Conservation (phyloP, 495 filamentous ascomycete species). For the Cenococcum geophilum region DNA sequence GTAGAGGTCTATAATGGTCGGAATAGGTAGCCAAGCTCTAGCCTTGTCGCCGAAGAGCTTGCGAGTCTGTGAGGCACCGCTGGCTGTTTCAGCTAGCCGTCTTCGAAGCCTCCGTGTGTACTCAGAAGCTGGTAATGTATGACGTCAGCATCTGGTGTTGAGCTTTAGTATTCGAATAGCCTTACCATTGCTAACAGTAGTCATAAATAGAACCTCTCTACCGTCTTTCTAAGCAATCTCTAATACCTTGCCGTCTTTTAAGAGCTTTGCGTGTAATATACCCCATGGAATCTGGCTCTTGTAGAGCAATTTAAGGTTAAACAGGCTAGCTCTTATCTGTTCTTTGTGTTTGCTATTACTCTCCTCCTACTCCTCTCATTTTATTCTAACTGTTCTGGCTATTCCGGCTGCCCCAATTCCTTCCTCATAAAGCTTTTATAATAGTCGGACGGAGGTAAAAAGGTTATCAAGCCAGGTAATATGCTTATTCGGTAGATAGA, state of each 20-base stretch:
- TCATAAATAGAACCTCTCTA: not conserved
- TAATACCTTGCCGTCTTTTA: not conserved
- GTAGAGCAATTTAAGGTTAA: too few species aligned
- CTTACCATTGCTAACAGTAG: not conserved
- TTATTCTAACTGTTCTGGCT: not conserved
- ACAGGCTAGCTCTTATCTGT: not conserved
- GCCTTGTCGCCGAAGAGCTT: not conserved
- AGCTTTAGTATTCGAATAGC: not conserved
- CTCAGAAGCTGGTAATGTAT: not conserved
- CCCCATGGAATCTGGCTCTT: too few species aligned
- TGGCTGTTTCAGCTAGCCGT: not conserved
- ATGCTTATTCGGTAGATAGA: too few species aligned
- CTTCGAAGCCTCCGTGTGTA: not conserved
- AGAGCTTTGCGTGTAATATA: too few species aligned
- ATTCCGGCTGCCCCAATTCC: not conserved
- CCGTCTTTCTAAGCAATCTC: not conserved
- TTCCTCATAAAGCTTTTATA: not conserved
- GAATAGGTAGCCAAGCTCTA: not conserved
- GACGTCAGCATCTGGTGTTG: not conserved
- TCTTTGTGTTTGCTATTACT: not conserved
- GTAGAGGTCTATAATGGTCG: not conserved
- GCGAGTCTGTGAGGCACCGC: not conserved
- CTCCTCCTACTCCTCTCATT: not conserved
- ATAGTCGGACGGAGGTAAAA: not conserved
- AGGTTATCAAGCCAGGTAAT: too few species aligned